Percentiles rank a stretch among this genome's conserved stretches.
Evolutionary conservation across 2,329 filamentous ascomycete species (phyloP).

Genomic region (Madurella fahalii): DNA sequence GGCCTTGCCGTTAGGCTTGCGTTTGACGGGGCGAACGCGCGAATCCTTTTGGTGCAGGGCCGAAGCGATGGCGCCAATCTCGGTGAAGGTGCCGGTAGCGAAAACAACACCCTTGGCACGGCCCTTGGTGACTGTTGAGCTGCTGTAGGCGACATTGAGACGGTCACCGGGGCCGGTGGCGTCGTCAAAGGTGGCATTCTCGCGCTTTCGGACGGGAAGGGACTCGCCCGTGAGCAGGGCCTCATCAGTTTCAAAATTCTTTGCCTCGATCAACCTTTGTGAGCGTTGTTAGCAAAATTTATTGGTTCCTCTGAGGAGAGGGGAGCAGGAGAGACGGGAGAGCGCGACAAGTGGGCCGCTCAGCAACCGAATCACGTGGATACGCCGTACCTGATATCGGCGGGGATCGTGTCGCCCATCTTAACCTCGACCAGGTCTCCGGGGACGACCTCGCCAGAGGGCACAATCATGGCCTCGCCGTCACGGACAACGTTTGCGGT

Average conservation of each 20-base stretch:
- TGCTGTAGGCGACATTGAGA: conserved; percentile 66
- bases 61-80: conserved; percentile 53
- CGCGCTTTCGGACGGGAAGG: conserved; percentile 61
- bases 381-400: conserved; percentile 57
- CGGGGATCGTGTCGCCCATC: conserved; percentile 71
- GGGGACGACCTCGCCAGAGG: conserved; percentile 64
- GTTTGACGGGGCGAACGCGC: conserved; percentile 39
- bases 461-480: conserved; percentile 50
- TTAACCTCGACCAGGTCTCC: conserved; percentile 65
- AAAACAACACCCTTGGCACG: conserved; percentile 66
- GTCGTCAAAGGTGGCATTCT: conserved; percentile 47
- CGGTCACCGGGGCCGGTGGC: conserved; percentile 61
- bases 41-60: conserved; percentile 50
- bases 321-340: neutral
- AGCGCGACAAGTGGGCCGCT: neutral
- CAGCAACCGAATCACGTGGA: neutral
- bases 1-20: conserved; percentile 42
- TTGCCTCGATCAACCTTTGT: conserved; percentile 53
- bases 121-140: conserved; percentile 66
- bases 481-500: conserved; percentile 56
- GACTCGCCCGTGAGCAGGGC: conserved; percentile 72
- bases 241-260: conserved; percentile 75
- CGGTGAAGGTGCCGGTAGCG: conserved; percentile 59
- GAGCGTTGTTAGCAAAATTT: neutral
- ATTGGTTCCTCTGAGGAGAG: too few relatives aligned